Evolutionary conservation across 2,329 filamentous ascomycete genomes (phyloP).

Genomic region (Colletotrichum magnum): DNA sequence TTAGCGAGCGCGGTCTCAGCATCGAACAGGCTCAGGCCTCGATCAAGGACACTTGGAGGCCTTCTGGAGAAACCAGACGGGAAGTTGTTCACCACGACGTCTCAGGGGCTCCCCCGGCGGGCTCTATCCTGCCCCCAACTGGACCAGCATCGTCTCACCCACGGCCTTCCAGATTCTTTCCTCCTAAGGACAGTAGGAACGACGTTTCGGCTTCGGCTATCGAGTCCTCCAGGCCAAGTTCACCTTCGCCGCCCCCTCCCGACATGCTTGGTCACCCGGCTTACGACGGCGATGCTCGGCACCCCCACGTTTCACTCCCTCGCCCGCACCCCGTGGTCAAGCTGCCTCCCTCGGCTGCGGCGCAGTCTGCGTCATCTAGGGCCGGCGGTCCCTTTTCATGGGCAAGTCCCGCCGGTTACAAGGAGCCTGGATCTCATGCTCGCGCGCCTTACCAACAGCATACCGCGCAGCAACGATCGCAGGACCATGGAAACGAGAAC

Average conservation of each 20-base stretch:
- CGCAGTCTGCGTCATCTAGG: conserved; percentile 51
- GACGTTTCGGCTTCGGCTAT: conserved; percentile 52
- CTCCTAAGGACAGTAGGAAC: conserved; percentile 63
- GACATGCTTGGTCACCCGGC: conserved; percentile 79
- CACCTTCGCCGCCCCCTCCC: conserved; percentile 80
- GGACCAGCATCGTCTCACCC: conserved; percentile 56
- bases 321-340: conserved; percentile 82
- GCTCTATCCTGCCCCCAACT: conserved; percentile 47
- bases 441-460: conserved; percentile 25
- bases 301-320: conserved; percentile 79
- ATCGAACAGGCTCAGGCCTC: conserved; percentile 61
- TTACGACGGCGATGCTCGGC: conserved; percentile 75
- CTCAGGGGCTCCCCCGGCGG: conserved; percentile 9
- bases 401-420: conserved; percentile 51
- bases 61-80: conserved; percentile 55
- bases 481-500: conserved; percentile 57
- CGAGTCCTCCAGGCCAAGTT: conserved; percentile 63
- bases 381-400: conserved; percentile 50
- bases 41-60: conserved; percentile 70
- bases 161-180: conserved; percentile 74
- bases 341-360: conserved; percentile 74
- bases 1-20: conserved; percentile 60
- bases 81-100: conserved; percentile 47
- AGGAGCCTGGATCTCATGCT: conserved; percentile 44
- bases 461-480: conserved; percentile 44